These are phyloP conservation scores for Clarireedia monteithiana DNA, from an alignment of 2,329 filamentous ascomycete genomes.

Conservation along the genomic window DNA sequence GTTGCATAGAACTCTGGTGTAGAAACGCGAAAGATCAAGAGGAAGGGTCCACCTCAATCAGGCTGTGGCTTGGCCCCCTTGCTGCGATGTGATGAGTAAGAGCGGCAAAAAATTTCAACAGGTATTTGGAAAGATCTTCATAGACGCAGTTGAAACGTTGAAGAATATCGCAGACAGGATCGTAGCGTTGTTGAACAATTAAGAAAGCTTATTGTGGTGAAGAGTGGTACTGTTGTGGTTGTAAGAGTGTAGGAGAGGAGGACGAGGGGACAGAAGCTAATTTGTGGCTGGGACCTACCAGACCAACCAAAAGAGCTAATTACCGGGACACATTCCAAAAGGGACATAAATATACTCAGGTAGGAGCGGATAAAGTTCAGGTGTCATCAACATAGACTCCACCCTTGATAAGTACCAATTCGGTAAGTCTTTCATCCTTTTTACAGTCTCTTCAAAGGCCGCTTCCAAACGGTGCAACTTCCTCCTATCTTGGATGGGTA, in stretches of 20 bases:
- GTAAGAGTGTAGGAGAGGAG: neutral
- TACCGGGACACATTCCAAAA: slow-evolving; percentile 6
- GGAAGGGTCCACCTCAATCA: slow-evolving; percentile 3
- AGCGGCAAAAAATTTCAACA: neutral
- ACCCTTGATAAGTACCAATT: too few relatives aligned
- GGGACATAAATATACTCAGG: neutral
- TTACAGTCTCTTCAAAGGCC: too few relatives aligned
- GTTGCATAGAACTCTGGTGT: slow-evolving; percentile 4
- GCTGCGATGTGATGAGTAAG: neutral
- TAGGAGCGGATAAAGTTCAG: too few relatives aligned
- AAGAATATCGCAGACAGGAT: neutral
- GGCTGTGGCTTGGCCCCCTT: slow-evolving; percentile 7
- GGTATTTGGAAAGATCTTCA: neutral
- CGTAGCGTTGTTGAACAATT: neutral
- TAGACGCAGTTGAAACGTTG: neutral
- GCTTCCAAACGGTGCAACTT: too few relatives aligned
- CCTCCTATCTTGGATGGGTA: too few relatives aligned
- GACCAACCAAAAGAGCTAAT: neutral
- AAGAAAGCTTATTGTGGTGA: neutral
- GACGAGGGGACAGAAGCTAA: neutral
- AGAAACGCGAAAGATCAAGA: slow-evolving; percentile 8
- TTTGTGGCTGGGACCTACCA: slow-evolving; percentile 5
- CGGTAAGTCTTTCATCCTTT: too few relatives aligned
- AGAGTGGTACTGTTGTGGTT: neutral
- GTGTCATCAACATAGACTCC: too few relatives aligned